A percentile compares a stretch with the other conserved stretches of the same genome.
phyloP scores from a whole-genome alignment of 176 grass and related monocot species.

The Puccinellia tenuiflora region DNA sequence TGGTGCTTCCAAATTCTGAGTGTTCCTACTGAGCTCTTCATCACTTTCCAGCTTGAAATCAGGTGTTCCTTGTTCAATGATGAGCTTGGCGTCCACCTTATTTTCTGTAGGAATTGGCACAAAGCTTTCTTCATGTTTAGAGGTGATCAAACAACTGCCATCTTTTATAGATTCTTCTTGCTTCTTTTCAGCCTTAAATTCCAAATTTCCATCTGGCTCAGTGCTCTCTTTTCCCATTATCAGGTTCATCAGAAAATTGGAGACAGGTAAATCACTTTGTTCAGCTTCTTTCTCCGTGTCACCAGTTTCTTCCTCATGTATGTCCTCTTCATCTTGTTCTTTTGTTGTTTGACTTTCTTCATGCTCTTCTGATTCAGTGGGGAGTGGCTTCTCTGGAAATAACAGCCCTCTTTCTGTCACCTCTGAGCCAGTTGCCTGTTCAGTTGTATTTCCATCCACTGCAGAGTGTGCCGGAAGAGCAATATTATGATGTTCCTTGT shows the following conservation, averaged over 20 bases:
- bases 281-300: slow-evolving; percentile 28
- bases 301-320: slow-evolving; percentile 11
- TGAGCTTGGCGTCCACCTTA: slow-evolving; percentile 18
- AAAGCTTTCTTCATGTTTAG: slow-evolving; percentile 34
- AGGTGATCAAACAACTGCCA: not conserved
- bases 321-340: slow-evolving; percentile 19
- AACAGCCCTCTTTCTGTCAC: slow-evolving; percentile 13
- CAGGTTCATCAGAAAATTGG: slow-evolving; percentile 51
- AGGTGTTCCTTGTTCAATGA: slow-evolving; percentile 26
- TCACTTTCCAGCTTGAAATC: slow-evolving; percentile 28
- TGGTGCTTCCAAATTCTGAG: slow-evolving; percentile 21
- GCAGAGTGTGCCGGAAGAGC: slow-evolving; percentile 28
- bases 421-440: slow-evolving; percentile 25
- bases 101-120: slow-evolving; percentile 8
- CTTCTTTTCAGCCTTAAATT: slow-evolving; percentile 28
- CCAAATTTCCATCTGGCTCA: slow-evolving; percentile 16
- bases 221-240: slow-evolving; percentile 47
- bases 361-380: slow-evolving; percentile 21
- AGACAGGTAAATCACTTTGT: slow-evolving; percentile 55
- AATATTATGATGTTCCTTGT: slow-evolving; percentile 29
- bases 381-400: slow-evolving; percentile 33
- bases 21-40: slow-evolving; percentile 21
- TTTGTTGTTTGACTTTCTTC: slow-evolving; percentile 24
- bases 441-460: slow-evolving; percentile 22
- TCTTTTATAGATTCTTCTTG: slow-evolving; percentile 38